Percentiles rank a stretch among this genome's conserved stretches.
phyloP scores from a whole-genome alignment of 129 eudicot genomes.

The Scalesia atractyloides region DNA sequence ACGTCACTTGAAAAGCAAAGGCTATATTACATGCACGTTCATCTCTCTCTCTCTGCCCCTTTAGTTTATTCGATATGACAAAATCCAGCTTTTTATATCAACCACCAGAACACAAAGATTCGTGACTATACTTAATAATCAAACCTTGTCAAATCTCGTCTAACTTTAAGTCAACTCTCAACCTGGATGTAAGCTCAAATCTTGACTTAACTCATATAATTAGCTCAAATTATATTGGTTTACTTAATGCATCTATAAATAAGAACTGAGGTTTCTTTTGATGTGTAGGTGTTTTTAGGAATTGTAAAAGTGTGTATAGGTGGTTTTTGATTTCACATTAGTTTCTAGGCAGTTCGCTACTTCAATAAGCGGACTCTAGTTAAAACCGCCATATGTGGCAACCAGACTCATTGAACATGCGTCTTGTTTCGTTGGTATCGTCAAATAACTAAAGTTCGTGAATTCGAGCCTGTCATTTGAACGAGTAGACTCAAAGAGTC shows the following conservation, averaged over 20 bases:
- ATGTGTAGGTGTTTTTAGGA: too few relatives aligned
- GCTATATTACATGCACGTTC: conserved; percentile 40
- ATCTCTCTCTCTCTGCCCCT: conserved; percentile 14
- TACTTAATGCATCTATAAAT: background rate
- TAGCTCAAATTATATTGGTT: background rate
- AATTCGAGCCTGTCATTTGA: too few relatives aligned
- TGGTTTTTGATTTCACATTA: too few relatives aligned
- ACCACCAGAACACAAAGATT: conserved; percentile 4
- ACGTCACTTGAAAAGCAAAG: conserved; percentile 38
- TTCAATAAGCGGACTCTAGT: too few relatives aligned
- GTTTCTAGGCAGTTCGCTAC: too few relatives aligned
- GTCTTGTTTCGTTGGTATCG: too few relatives aligned
- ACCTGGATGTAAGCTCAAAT: background rate
- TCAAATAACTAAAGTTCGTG: too few relatives aligned
- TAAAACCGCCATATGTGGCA: too few relatives aligned
- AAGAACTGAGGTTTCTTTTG: too few relatives aligned
- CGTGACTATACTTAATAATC: background rate
- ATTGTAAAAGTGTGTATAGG: too few relatives aligned
- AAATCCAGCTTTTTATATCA: conserved; percentile 36
- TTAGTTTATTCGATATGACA: conserved; percentile 44
- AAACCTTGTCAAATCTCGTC: background rate
- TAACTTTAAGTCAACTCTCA: background rate
- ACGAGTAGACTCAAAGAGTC: too few relatives aligned
- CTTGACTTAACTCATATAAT: background rate
- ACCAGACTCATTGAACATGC: too few relatives aligned